Base-by-base conservation (phyloP, 441 rosid genomes). In the Rhodomyrtus psidioides region DNA sequence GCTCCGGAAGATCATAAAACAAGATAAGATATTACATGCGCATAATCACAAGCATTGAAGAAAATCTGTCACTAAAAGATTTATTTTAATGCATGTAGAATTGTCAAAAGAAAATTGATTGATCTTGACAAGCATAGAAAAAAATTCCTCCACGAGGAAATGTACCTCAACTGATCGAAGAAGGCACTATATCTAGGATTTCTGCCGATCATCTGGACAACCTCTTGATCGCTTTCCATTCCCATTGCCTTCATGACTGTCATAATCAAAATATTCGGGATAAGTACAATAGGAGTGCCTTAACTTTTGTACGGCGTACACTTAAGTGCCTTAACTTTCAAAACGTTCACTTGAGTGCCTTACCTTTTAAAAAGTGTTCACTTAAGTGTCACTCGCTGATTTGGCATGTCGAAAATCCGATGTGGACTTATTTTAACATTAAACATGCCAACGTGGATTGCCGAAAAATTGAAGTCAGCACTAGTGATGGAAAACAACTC, bases 201-300 rank as follows among this genome's bases (percentile, higher is more conserved):
- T 92, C 99, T 94, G 88, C 99, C 98, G 55, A 97, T 90, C 99
- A 97, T 95, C 86, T 95, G 98, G 82, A 96, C 98, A 58, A 95
- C 95, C 93, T 97, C 99, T 93, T 95, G 98, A 88, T 96, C 98
- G 86, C 96, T 93, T 91, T 97, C 96, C 98, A 96, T 96, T 86
- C 99, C 98, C 99, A 96, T 96, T 84, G 98, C 99, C 91, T 94
- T 96, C 88, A 97, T 90, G 86, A 94, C 98, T 84, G 93, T 92
- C 97, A 97, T 93, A 56, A 97, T 93, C 84, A 99, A 99, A 90
- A 97, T n/a, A n/a, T n/a, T n/a, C n/a, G n/a, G n/a, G n/a, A 34
- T 34, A 34, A 34, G 34, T 2, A 34, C 34, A 34, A 2, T 34
- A 34, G 34, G 34, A 34, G 34, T 34, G 34, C 34, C 34, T 2